phyloP scores from a whole-genome alignment of 306 rosid genomes.

The Spatholobus suberectus region DNA sequence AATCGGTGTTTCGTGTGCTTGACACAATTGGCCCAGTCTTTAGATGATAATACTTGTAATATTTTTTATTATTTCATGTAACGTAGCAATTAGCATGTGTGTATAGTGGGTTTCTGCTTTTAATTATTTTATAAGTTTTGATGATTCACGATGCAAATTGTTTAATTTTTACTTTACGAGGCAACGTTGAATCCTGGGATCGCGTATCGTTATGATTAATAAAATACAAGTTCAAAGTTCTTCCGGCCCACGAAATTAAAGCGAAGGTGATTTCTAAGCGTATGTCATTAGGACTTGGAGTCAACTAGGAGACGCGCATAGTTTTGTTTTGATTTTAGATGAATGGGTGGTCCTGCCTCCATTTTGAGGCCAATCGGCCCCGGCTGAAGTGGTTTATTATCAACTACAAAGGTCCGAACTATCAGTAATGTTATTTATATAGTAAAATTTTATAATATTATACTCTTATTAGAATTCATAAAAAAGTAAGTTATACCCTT shows the following conservation, averaged over 20 bases:
- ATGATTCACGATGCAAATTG: conserved; percentile 30
- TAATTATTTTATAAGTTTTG: conserved; percentile 16
- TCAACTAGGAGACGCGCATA: background rate
- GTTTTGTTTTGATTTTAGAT: background rate
- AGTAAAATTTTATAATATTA: no score
- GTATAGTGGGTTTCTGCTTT: background rate
- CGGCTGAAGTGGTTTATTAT: background rate
- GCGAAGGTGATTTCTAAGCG: background rate
- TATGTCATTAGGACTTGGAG: background rate
- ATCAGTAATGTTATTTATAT: no score
- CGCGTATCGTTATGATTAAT: background rate
- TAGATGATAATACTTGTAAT: background rate
- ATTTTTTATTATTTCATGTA: background rate
- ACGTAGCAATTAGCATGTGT: background rate
- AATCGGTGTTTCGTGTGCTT: conserved; percentile 69
- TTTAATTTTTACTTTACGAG: conserved; percentile 3
- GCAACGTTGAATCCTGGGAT: background rate
- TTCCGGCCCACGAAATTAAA: background rate
- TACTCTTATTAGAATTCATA: no score
- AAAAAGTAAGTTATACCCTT: no score
- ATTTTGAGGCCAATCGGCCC: no score
- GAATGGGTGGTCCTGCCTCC: background rate
- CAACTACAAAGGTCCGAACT: background rate
- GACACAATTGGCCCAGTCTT: background rate
- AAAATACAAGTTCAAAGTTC: background rate